Conservation (phyloP, 139 green algal genomes). For the Volvox reticuliferus region DNA sequence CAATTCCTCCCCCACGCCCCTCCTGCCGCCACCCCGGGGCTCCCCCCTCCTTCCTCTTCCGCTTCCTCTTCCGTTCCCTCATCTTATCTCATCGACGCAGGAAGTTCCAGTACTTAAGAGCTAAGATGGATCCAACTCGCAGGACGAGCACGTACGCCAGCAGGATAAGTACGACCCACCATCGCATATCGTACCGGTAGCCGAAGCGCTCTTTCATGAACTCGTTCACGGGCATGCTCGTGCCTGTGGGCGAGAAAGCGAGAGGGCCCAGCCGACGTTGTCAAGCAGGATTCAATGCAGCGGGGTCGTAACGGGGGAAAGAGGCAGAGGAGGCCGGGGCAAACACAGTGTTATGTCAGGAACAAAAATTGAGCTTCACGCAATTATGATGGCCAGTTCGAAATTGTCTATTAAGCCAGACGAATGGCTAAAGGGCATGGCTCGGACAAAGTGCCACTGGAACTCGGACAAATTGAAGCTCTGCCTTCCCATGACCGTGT, state of each 20-base stretch:
- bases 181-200: constrained; percentile 71
- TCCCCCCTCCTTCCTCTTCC: not conserved
- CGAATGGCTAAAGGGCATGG: too few relatives aligned
- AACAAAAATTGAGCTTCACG: too few relatives aligned
- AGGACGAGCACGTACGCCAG: constrained; percentile 73
- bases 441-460: too few relatives aligned
- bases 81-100: not conserved
- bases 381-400: too few relatives aligned
- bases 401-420: too few relatives aligned
- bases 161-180: constrained; percentile 67
- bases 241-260: not conserved
- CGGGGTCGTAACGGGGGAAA: too few relatives aligned
- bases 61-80: not conserved
- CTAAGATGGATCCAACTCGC: constrained; percentile 64
- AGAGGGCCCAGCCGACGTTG: not conserved
- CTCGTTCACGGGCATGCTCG: constrained; percentile 30
- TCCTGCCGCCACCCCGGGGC: not conserved
- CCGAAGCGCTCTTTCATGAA: constrained; percentile 75
- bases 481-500: too few relatives aligned
- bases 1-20: not conserved
- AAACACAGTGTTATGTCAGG: too few relatives aligned
- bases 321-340: too few relatives aligned
- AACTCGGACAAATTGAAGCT: too few relatives aligned
- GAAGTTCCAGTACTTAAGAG: constrained; percentile 77
- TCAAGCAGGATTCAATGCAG: too few relatives aligned